Base-by-base conservation (phyloP, 805 yeast species). In the Wickerhamomyces ciferrii region DNA sequence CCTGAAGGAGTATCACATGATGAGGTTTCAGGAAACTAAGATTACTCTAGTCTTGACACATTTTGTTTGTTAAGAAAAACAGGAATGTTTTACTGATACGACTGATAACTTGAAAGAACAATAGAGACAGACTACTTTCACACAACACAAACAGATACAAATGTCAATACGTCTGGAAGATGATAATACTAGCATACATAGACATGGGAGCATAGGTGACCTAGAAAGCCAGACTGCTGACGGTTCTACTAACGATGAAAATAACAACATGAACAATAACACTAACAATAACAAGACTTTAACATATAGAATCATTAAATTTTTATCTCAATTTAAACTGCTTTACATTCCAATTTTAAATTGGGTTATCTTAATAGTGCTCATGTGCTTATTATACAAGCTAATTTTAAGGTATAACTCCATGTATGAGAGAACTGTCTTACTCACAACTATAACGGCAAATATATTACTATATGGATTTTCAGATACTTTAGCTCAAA, bases 401-500 rank as follows among this genome's bases (percentile, higher is more conserved):
- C 68, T 83, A 43, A 77, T 87, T 8, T 71, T 78, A 25, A 71
- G 73, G 43, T 85, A 84, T 58, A 80, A 80, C 43, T 69, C 68
- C 9, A 58, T 84, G 46, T 90, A 90, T 62, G 75, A 76, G 49
- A 72, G 68, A 47, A 79, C 81, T 42, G 82, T 94, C 2, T 65
- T 89, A 27, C 62, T 84, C n/a, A 88, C 97, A 15, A 87, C 90
- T 34, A 77, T 88, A 48, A 78, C 83, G 21, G 84, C 97, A 1
- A 92, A 92, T 59, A 66, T 87, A 25, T 81, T 91, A 5, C 69
- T 92, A 5, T 87, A 82, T 62, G 97, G 96, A 0, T 81, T 89
- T n/a, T 90, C 97, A 0, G 98, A 92, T 61, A 79, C 91, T 0
- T 61, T 91, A 51, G 98, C 98, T 0, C 98, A 92, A 63, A 75